phyloP scores from a whole-genome alignment of 164 flowering plant species.

The Liquidambar formosana region DNA sequence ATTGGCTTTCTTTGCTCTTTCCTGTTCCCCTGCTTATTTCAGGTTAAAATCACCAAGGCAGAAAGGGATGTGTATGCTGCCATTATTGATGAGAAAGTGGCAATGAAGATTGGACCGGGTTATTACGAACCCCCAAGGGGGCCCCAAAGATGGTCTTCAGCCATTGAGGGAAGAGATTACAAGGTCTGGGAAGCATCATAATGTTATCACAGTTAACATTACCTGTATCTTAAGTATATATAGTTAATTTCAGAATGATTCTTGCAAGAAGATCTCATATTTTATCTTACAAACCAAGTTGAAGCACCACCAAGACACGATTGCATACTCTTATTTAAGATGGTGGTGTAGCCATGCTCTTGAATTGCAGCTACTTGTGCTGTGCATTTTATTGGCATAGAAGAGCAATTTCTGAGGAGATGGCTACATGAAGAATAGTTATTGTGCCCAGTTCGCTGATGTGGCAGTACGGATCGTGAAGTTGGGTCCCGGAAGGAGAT shows the following conservation, averaged over 20 bases:
- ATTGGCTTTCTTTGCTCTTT: neutral
- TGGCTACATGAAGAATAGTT: neutral
- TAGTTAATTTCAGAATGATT: neutral
- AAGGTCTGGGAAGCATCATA: constrained; percentile 83
- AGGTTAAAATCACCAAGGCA: constrained; percentile 77
- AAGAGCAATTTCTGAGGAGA: neutral
- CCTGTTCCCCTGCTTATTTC: constrained; percentile 14
- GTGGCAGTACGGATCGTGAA: neutral
- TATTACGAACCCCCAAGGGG: constrained; percentile 74
- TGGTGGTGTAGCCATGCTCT: neutral
- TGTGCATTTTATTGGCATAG: neutral
- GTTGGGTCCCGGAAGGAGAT: neutral
- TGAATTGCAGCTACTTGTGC: neutral
- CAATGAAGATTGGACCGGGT: constrained; percentile 96
- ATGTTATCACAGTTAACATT: constrained; percentile 9
- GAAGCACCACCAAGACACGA: neutral
- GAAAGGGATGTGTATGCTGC: constrained; percentile 95
- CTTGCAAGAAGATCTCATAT: neutral
- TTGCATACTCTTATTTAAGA: neutral
- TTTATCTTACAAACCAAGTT: neutral
- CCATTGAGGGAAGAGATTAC: constrained; percentile 79
- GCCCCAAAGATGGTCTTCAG: constrained; percentile 51
- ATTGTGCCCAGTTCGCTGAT: neutral
- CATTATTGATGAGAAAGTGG: constrained; percentile 73
- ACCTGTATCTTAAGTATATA: neutral